These are phyloP conservation scores for Saccharomyces hybrid DNA, from an alignment of 1,139 yeast species.

Conservation along the genomic window DNA sequence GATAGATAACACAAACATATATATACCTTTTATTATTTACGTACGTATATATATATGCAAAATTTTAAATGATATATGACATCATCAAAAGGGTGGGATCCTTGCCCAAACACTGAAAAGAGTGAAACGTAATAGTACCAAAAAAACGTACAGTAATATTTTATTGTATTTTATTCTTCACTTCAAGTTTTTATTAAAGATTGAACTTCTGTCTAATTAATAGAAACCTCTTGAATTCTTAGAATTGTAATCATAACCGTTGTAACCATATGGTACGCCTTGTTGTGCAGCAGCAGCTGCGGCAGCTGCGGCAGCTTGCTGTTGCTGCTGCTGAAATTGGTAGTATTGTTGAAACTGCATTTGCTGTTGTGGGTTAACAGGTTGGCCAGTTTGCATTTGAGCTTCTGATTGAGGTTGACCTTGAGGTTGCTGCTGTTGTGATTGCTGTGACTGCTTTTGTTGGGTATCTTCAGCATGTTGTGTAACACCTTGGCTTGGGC, in stretches of 20 bases:
- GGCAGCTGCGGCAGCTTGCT: slow-evolving; percentile 6
- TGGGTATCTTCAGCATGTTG: slow-evolving; percentile 20
- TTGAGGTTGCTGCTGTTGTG: slow-evolving; percentile 4
- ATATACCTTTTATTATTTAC: slow-evolving; percentile 5
- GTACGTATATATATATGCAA: slow-evolving; percentile 17
- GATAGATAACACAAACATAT: slow-evolving; percentile 7
- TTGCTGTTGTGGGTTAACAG: slow-evolving; percentile 15
- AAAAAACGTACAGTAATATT: neutral
- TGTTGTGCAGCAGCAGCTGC: too few relatives aligned
- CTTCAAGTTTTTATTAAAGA: neutral
- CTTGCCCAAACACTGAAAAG: neutral
- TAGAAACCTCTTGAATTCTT: slow-evolving; percentile 31
- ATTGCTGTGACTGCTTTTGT: slow-evolving; percentile 15
- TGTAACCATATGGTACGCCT: slow-evolving; percentile 27
- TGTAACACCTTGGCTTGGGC: slow-evolving; percentile 4
- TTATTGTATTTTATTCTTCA: neutral
- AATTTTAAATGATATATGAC: slow-evolving; percentile 3
- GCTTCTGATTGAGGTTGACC: slow-evolving; percentile 14
- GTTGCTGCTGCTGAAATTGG: slow-evolving; percentile 27
- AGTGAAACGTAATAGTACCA: neutral
- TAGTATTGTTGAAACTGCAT: slow-evolving; percentile 31
- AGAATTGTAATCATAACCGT: slow-evolving; percentile 28
- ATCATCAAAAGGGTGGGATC: slow-evolving; percentile 1
- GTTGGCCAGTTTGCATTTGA: slow-evolving; percentile 15
- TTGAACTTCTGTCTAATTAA: slow-evolving; percentile 8